Evolutionary conservation across 1,284 basidiomycete genomes (phyloP), one percentile per base, ranked within the genome.

Genomic region (Moesziomyces sp.): DNA sequence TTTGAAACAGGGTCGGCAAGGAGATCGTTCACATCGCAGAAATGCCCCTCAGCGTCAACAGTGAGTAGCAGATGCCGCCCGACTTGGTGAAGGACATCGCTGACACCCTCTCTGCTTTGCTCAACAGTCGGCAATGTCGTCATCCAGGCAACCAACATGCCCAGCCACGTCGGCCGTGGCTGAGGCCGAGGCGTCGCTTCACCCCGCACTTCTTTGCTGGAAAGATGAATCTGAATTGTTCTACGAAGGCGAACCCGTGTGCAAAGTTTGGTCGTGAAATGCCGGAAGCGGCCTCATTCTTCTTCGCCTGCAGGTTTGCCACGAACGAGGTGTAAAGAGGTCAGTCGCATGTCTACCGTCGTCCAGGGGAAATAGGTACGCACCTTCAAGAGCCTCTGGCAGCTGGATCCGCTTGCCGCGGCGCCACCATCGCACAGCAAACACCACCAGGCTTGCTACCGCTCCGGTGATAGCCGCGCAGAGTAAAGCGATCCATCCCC

Each of bases 101-200:
- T 67, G 52, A 58, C 26, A n/a, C 13, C 3, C n/a, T 3, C 26
- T 53, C 13, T 24, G 16, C 48, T 46, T 24, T 19, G 43, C 21
- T 24, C 3, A 42, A 53, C 54, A 75, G 73, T 75, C 16, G 59
- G 68, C 7, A 66, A 48, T 54, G 69, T 75, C 38, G 56, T 65
- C 13, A 73, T 78, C 45, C 68, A 72, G 54, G 76, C 76, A 23
- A 69, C 73, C 18, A 72, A 69, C 58, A 78, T 78, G 76, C 76
- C 76, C 13, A 76, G 73, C 48, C 61, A 71, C 40, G 74, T 78
- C 23, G 76, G 76, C 26, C 70, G 76, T 47, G 76, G 76, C 24
- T 78, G 46, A 65, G 19, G 40, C 19, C 13, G 30, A 34, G 30
- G 30, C 30, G 30, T 34, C 30, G 30, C 13, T 34, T 6, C 40